Evolutionary conservation across 1,284 basidiomycete species (phyloP).

Genomic region (Moesziomyces antarcticus): DNA sequence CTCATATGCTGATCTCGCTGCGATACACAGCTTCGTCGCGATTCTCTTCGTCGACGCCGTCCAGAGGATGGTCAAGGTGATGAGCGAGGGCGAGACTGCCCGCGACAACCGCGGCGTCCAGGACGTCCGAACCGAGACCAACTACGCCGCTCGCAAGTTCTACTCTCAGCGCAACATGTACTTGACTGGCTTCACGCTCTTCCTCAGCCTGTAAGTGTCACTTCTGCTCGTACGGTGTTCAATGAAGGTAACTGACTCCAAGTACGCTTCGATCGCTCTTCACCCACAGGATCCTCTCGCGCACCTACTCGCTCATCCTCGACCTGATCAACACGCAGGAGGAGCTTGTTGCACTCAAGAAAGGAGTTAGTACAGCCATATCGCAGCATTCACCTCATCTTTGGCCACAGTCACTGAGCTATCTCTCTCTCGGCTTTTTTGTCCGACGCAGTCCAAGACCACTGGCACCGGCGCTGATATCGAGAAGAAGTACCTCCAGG

Average conservation of each 20-base stretch:
- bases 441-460: conserved; percentile 14
- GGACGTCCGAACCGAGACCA: conserved; percentile 83
- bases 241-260: background rate
- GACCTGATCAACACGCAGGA: conserved; percentile 91
- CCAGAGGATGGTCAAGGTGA: conserved; percentile 90
- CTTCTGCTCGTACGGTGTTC: background rate
- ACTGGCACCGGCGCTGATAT: conserved; percentile 48
- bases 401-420: no score
- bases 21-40: conserved; percentile 78
- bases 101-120: conserved; percentile 74
- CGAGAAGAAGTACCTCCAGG: conserved; percentile 55
- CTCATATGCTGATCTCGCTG: background rate
- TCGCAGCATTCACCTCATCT: background rate
- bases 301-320: conserved; percentile 89
- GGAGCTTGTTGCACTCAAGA: conserved; percentile 83
- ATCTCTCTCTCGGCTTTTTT: no score
- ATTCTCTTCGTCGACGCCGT: conserved; percentile 86
- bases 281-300: conserved; percentile 76
- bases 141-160: conserved; percentile 86
- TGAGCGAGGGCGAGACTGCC: conserved; percentile 78
- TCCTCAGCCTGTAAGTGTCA: conserved; percentile 72
- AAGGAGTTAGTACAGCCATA: conserved; percentile 70
- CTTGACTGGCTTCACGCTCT: conserved; percentile 81
- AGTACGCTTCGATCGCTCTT: no score
- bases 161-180: conserved; percentile 82